phyloP scores from a whole-genome alignment of 2,329 filamentous ascomycete genomes.

The Microdochium nivale region DNA sequence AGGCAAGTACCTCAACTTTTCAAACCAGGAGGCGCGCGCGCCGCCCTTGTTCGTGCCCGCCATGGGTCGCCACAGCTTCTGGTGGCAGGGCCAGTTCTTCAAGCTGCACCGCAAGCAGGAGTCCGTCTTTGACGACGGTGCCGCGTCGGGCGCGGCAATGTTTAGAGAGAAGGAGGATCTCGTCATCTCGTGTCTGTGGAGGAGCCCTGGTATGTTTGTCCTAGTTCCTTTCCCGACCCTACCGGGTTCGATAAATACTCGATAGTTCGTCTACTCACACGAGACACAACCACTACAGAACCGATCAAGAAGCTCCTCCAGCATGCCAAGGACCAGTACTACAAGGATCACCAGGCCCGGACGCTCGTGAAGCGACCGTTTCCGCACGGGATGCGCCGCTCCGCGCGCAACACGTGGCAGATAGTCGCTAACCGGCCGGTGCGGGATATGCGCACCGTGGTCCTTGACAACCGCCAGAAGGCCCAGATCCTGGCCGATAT shows the following conservation, averaged over 20 bases:
- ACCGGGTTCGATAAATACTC: too few relatives aligned
- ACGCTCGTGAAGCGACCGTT: constrained; percentile 49
- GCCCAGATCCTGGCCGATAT: constrained; percentile 59
- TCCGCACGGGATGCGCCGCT: constrained; percentile 35
- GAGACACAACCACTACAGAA: too few relatives aligned
- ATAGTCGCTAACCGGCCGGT: constrained; percentile 55
- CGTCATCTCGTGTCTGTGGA: constrained; percentile 45
- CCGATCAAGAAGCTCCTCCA: constrained; percentile 48
- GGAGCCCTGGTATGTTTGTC: too few relatives aligned
- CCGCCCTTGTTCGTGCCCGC: constrained; percentile 46
- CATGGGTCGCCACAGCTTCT: constrained; percentile 43
- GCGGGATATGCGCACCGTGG: constrained; percentile 66
- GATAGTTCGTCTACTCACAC: too few relatives aligned
- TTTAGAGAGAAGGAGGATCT: constrained; percentile 45
- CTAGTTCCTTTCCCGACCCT: too few relatives aligned
- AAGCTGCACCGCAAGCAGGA: constrained; percentile 36
- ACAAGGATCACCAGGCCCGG: constrained; percentile 42
- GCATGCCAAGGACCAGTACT: constrained; percentile 44
- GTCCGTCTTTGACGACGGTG: constrained; percentile 26
- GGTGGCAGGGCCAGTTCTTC: constrained; percentile 44
- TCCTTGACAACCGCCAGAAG: constrained; percentile 62
- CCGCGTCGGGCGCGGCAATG: constrained; percentile 19
- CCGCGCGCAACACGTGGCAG: constrained; percentile 39
- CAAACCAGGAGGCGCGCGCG: constrained; percentile 45
- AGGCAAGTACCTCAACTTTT: constrained; percentile 48